These are phyloP conservation scores for Coemansia erecta DNA, from an alignment of 192 early-diverging fungal species.

Conservation along the genomic window DNA sequence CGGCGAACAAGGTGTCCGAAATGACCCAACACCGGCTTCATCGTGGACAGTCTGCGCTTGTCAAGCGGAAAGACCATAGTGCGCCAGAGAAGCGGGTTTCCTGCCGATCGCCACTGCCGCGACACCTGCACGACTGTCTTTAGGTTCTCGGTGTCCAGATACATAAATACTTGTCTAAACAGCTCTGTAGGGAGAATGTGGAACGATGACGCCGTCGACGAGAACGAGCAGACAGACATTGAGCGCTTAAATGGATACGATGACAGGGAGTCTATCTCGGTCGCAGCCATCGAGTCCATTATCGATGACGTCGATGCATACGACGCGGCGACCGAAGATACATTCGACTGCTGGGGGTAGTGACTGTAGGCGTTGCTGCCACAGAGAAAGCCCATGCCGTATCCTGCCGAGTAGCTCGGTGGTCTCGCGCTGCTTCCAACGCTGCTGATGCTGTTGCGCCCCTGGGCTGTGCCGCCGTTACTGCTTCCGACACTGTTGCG, in stretches of 20 bases:
- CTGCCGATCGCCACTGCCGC: conserved; percentile 49
- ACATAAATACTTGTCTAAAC: conserved; percentile 37
- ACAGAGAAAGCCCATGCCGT: conserved; percentile 33
- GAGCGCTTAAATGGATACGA: conserved; percentile 44
- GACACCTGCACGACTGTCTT: conserved; percentile 38
- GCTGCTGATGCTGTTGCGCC: conserved; percentile 17
- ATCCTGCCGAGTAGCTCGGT: conserved; percentile 38
- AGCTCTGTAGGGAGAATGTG: conserved; percentile 49
- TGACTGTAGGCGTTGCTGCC: conserved; percentile 24
- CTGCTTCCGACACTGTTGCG: conserved; percentile 16
- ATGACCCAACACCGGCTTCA: conserved; percentile 39
- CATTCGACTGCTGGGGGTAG: conserved; percentile 42
- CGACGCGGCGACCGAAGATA: conserved; percentile 49
- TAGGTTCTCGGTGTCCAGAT: conserved; percentile 33
- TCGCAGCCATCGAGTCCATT: conserved; percentile 48
- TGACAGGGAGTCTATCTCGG: conserved; percentile 45
- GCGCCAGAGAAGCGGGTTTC: conserved; percentile 49
- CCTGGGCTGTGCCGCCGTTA: conserved; percentile 12
- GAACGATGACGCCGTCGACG: conserved; percentile 36
- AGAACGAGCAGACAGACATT: conserved; percentile 38
- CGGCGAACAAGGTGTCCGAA: conserved; percentile 44
- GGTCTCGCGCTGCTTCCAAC: conserved; percentile 22
- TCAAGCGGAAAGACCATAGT: conserved; percentile 52
- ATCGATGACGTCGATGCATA: conserved; percentile 52
- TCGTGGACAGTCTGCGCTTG: conserved; percentile 46